Base-by-base conservation (phyloP, 2,329 filamentous ascomycete species). In the Graphilbum ipis-grandicollis region DNA sequence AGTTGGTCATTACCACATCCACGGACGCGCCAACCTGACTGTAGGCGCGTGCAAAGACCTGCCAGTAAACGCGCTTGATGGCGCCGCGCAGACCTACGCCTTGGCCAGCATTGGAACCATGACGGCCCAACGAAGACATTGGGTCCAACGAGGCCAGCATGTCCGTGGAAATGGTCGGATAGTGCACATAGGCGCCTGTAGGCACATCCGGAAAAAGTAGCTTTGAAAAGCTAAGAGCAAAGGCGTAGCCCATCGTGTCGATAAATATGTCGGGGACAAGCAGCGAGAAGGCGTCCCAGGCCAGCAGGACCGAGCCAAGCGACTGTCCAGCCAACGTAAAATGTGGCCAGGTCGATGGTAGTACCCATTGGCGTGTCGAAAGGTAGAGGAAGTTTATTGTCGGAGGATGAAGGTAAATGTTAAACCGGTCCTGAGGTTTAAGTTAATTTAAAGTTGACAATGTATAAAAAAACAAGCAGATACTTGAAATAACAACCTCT, bases 231-330 rank as follows among this genome's bases (percentile, higher is more conserved):
- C 82, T 84, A 10, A 93, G 69, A 0, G 81, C 71, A 52, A 96
- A 98, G 19, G 88, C 85, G 51, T 94, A 98, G 43, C 90, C 90
- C 86, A 98, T 94, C 2, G 90, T 98, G 52, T 98, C 90, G 48
- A 98, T 67, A 53, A 96, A 93, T 36, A 96, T 70, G 54, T 98
- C 90, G 0, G 90, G 90, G 0, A 88, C 81, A 3, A 96, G 66
- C 3, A 94, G 71, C n/a, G 73, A 78, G 54, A 98, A 90, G 10
- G 88, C 88, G 50, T 98, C 88, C 66, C 83, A 90, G 19, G 81
- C 86, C 37, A 98, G 66, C 21, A 93, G 53, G 33, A 98, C 52
- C 6, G 86, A 94, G 31, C 90, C 90, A 4, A 96, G 52, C 3
- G 84, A 93, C 55, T 98, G 90, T n/a, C 88, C 86, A 4, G 93